Percentiles rank a stretch among this genome's conserved stretches.
Conservation (phyloP, 495 filamentous ascomycete species). For the Tuber brumale region DNA sequence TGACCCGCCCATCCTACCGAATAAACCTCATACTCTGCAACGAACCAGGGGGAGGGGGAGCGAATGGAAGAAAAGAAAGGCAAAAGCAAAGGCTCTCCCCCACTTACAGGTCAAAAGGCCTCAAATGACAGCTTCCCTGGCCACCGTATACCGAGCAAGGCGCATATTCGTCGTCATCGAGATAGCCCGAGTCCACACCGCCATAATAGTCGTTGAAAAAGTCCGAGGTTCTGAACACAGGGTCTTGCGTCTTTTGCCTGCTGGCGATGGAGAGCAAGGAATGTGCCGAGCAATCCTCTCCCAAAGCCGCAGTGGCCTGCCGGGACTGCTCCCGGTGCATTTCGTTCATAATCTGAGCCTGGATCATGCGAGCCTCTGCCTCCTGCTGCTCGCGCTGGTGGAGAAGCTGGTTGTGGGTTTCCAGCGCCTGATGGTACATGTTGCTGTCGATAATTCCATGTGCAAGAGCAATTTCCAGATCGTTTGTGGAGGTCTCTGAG, state of each 20-base stretch:
- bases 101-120: slow-evolving; percentile 39
- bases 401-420: slow-evolving; percentile 18
- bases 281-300: slow-evolving; percentile 30
- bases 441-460: slow-evolving; percentile 32
- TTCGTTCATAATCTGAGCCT: slow-evolving; percentile 9
- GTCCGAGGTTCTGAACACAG: slow-evolving; percentile 21
- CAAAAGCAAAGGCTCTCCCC: not conserved
- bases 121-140: slow-evolving; percentile 24
- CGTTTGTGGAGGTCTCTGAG: slow-evolving; percentile 26
- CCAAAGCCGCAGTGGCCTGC: slow-evolving; percentile 12
- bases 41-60: not conserved
- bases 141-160: slow-evolving; percentile 32
- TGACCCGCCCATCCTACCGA: not conserved
- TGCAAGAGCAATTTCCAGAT: slow-evolving; percentile 36
- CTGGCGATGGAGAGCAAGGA: slow-evolving; percentile 16
- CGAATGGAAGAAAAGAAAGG: not conserved
- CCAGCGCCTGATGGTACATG: slow-evolving; percentile 24
- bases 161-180: slow-evolving; percentile 30
- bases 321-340: slow-evolving; percentile 10
- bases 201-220: slow-evolving; percentile 40
- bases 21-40: not conserved
- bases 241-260: slow-evolving; percentile 14
- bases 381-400: slow-evolving; percentile 18
- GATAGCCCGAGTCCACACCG: slow-evolving; percentile 17
- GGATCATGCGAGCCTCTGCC: slow-evolving; percentile 1